These are phyloP conservation scores for Fraxinus quadrangulata DNA, from an alignment of 257 asterid genomes.

Conservation along the genomic window DNA sequence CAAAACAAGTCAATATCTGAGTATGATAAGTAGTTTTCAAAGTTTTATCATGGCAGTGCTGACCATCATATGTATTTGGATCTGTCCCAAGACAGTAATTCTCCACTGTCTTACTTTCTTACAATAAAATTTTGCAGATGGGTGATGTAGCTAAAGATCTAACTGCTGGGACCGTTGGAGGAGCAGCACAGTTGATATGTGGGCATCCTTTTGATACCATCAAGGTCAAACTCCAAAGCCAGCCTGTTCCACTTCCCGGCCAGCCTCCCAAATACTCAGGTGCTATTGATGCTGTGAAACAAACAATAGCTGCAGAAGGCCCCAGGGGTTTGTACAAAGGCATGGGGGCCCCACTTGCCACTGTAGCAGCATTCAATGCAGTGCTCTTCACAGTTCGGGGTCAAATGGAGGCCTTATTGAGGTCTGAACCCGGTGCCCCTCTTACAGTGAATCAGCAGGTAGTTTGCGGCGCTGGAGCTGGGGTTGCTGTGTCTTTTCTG, in stretches of 20 bases:
- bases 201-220: conserved; percentile 98
- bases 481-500: conserved; percentile 73
- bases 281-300: conserved; percentile 85
- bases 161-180: conserved; percentile 78
- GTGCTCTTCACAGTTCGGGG: conserved; percentile 81
- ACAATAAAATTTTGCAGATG: conserved; percentile 48
- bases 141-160: conserved; percentile 72
- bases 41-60: not conserved
- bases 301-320: conserved; percentile 91
- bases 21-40: not conserved
- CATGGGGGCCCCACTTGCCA: conserved; percentile 95
- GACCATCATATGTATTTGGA: not conserved
- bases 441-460: conserved; percentile 73
- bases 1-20: not conserved
- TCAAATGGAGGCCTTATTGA: conserved; percentile 70
- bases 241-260: conserved; percentile 81
- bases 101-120: not conserved
- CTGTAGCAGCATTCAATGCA: conserved; percentile 88
- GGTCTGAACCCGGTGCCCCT: conserved; percentile 73
- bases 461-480: conserved; percentile 91
- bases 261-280: conserved; percentile 76
- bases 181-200: conserved; percentile 79
- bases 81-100: not conserved
- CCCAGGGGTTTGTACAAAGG: conserved; percentile 88
- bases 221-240: conserved; percentile 97